Percentiles rank a stretch among this genome's conserved stretches.
These are phyloP conservation scores for Dichomitus squalens DNA, from an alignment of 1,284 basidiomycete species.

Conservation along the genomic window DNA sequence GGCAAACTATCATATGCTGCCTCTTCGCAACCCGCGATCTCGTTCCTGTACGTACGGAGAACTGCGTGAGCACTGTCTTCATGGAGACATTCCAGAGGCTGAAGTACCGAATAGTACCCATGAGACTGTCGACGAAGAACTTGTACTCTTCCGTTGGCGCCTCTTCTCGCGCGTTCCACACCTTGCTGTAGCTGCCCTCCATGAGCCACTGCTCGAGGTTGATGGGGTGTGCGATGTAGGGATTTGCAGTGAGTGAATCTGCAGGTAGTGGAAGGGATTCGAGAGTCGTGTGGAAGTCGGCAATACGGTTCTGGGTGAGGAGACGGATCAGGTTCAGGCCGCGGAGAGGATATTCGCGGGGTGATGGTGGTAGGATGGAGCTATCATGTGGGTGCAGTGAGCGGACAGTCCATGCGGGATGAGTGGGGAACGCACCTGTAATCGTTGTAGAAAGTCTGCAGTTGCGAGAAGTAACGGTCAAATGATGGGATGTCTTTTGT, in stretches of 20 bases:
- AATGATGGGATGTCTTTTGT: slow-evolving; percentile 89
- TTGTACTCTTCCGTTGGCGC: slow-evolving; percentile 88
- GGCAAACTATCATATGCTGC: slow-evolving; percentile 88
- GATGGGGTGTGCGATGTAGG: slow-evolving; percentile 84
- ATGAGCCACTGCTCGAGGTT: slow-evolving; percentile 97
- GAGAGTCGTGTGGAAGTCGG: slow-evolving; percentile 98
- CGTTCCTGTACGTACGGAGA: slow-evolving; percentile 58
- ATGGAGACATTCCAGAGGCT: not conserved
- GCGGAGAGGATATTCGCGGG: slow-evolving; percentile 86
- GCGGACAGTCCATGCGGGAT: not conserved
- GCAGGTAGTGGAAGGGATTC: slow-evolving; percentile 87
- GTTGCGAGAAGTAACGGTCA: slow-evolving; percentile 92
- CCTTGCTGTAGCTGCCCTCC: slow-evolving; percentile 98
- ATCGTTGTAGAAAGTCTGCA: slow-evolving; percentile 93
- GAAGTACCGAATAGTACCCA: slow-evolving; percentile 87
- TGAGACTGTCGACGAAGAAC: slow-evolving; percentile 88
- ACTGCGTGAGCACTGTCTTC: not conserved
- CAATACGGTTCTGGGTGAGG: slow-evolving; percentile 94
- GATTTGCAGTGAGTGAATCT: slow-evolving; percentile 73
- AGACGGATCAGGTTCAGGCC: slow-evolving; percentile 94
- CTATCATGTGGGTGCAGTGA: slow-evolving; percentile 39
- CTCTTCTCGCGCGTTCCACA: slow-evolving; percentile 93
- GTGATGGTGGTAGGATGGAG: slow-evolving; percentile 76
- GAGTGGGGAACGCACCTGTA: slow-evolving; percentile 55
- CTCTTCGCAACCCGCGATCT: slow-evolving; percentile 94